Conservation (phyloP, 2,329 filamentous ascomycete species). For the Neurospora sp. region DNA sequence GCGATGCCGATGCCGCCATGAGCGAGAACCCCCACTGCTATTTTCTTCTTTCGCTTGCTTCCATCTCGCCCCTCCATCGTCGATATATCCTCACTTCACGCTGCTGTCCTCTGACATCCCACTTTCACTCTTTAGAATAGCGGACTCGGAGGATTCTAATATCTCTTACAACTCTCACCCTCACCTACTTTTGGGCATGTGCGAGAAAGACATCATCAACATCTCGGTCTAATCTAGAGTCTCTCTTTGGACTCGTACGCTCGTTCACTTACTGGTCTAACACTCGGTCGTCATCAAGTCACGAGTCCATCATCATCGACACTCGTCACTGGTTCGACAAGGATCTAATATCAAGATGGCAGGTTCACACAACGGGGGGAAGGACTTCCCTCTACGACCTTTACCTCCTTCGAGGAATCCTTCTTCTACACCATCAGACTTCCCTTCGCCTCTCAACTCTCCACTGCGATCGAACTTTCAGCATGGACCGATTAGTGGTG, state of each 20-base stretch:
- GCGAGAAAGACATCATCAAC: neutral
- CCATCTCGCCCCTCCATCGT: neutral
- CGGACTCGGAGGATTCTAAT: neutral
- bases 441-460: neutral
- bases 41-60: neutral
- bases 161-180: neutral
- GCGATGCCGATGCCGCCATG: neutral
- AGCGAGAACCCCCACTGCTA: neutral
- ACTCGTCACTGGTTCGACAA: neutral
- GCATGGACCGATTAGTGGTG: neutral
- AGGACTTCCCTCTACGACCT: constrained; percentile 3
- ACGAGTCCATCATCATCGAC: neutral
- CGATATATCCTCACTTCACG: neutral
- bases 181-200: neutral
- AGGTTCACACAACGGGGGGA: neutral
- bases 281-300: neutral
- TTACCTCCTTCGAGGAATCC: neutral
- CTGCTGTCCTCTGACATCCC: neutral
- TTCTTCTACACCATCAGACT: neutral
- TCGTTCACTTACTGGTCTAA: neutral
- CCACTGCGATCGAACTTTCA: neutral
- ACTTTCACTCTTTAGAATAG: neutral
- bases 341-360: neutral
- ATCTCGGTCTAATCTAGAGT: neutral
- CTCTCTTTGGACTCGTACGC: neutral